Evolutionary conservation across 768 basidiomycete species (phyloP).

Genomic region (Hericium erinaceus): DNA sequence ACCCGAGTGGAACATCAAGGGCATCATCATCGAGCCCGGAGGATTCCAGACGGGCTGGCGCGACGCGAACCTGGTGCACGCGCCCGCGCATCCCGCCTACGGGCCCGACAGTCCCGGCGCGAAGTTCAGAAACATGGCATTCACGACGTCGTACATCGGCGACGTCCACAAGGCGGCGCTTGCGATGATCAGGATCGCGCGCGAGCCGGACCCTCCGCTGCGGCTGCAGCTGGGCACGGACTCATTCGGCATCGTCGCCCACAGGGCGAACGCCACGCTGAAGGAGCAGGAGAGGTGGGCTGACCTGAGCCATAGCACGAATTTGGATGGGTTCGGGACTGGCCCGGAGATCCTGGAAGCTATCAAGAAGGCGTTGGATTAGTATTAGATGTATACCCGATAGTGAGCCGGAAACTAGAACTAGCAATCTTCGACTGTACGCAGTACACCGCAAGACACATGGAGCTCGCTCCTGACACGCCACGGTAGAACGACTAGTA

Average conservation of each 20-base stretch:
- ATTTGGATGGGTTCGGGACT: neutral
- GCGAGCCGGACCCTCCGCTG: neutral
- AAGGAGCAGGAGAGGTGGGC: neutral
- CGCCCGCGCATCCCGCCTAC: neutral
- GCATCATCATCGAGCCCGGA: constrained; percentile 6
- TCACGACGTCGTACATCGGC: neutral
- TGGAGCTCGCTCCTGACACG: too few species aligned
- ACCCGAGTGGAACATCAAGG: constrained; percentile 4
- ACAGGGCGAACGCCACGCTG: neutral
- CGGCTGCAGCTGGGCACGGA: neutral
- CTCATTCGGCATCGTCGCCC: neutral
- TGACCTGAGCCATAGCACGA: neutral
- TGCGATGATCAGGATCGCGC: neutral
- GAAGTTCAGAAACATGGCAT: neutral
- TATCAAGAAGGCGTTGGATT: neutral
- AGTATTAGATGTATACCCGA: too few species aligned
- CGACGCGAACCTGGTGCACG: neutral
- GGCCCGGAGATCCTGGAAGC: neutral
- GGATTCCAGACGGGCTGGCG: neutral
- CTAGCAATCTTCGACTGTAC: too few species aligned
- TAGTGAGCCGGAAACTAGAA: too few species aligned
- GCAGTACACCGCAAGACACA: too few species aligned
- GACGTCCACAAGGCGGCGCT: neutral
- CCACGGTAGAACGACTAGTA: too few species aligned
- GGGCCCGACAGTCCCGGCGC: neutral